Percentiles rank a stretch among this genome's conserved stretches.
Evolutionary conservation across 2,329 filamentous ascomycete species (phyloP).

Genomic region (Rutstroemia sp.): DNA sequence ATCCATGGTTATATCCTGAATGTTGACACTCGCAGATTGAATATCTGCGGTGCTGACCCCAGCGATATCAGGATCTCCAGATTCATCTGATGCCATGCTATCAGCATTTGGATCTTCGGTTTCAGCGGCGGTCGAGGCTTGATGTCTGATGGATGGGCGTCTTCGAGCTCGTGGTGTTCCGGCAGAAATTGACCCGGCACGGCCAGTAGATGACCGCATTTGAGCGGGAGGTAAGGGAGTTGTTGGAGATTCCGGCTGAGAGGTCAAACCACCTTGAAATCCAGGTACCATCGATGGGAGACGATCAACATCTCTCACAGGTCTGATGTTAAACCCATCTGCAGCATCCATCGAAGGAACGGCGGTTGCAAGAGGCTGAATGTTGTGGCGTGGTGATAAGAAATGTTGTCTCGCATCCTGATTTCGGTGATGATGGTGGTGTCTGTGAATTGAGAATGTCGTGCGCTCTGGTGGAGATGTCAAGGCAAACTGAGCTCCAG

Average conservation of each 20-base stretch:
- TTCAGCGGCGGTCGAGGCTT: conserved; percentile 78
- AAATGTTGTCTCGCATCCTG: conserved; percentile 44
- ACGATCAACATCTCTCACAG: conserved; percentile 74
- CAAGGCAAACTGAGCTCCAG: conserved; percentile 52
- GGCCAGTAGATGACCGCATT: conserved; percentile 48
- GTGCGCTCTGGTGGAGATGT: conserved; percentile 66
- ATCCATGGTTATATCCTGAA: conserved; percentile 74
- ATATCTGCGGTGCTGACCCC: conserved; percentile 70
- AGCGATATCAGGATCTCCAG: conserved; percentile 66
- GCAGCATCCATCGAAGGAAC: conserved; percentile 59
- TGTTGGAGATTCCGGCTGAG: conserved; percentile 88
- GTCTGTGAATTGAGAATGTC: conserved; percentile 49
- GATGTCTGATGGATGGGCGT: conserved; percentile 81
- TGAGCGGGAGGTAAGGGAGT: conserved; percentile 69
- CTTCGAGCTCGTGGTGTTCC: conserved; percentile 52
- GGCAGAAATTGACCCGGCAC: conserved; percentile 44
- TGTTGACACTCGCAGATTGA: conserved; percentile 71
- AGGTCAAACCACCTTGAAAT: conserved; percentile 61
- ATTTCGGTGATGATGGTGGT: conserved; percentile 46
- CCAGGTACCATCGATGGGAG: conserved; percentile 74
- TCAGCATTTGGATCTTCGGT: conserved; percentile 82
- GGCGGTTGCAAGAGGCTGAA: conserved; percentile 62
- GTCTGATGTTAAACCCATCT: conserved; percentile 67
- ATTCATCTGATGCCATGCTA: conserved; percentile 71
- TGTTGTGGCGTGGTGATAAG: conserved; percentile 43